phyloP scores from a whole-genome alignment of 345 rosid species.

The Streptanthus diversifolius region DNA sequence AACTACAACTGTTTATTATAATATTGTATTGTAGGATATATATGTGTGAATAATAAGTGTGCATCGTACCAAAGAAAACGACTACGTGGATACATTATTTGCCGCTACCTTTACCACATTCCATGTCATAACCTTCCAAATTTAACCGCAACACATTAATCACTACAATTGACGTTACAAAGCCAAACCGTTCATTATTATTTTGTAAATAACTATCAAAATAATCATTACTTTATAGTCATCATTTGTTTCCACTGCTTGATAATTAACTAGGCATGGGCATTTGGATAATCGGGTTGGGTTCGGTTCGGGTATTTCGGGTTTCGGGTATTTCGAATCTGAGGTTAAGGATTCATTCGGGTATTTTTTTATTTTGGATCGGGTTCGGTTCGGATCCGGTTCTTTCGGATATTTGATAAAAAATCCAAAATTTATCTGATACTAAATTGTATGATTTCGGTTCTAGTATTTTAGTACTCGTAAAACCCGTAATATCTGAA shows the following conservation, averaged over 20 bases:
- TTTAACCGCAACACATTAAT: conserved; percentile 5
- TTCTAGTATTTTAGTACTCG: no score
- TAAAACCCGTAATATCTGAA: no score
- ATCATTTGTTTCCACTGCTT: neutral
- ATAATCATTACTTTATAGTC: neutral
- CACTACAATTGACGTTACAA: conserved; percentile 3
- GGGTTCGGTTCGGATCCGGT: no score
- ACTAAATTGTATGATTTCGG: no score
- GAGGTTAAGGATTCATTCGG: no score
- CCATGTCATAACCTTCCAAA: conserved; percentile 20
- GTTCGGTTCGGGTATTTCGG: no score
- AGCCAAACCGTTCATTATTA: neutral
- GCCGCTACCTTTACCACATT: conserved; percentile 9
- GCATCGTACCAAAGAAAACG: neutral
- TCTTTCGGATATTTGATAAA: no score
- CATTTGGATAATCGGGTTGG: no score
- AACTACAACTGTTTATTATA: neutral
- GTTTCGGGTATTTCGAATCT: no score
- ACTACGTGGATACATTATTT: conserved; percentile 18
- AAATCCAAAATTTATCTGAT: no score
- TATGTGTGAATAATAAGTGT: conserved; percentile 12
- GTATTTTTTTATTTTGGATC: no score
- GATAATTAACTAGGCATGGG: neutral
- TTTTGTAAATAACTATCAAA: neutral
- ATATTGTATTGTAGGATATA: neutral